Conservation (phyloP, 345 rosid species). For the Citrus hindsii region DNA sequence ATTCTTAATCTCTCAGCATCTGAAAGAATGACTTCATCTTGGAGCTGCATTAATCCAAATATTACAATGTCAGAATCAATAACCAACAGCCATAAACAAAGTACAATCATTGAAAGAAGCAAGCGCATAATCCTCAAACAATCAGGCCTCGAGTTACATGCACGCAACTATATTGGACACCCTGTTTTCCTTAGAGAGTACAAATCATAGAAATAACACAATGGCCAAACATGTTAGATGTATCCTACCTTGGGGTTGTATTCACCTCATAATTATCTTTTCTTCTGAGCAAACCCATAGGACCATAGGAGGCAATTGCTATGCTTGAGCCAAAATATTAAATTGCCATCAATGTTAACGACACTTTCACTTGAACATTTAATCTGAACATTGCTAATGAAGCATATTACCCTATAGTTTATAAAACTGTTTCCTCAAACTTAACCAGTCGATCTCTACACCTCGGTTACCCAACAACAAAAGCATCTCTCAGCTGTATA, state of each 20-base stretch:
- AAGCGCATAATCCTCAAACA: background rate
- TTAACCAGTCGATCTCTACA: background rate
- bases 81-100: background rate
- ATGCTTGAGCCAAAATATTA: background rate
- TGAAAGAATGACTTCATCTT: constrained; percentile 70
- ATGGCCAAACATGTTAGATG: background rate
- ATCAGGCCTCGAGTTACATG: background rate
- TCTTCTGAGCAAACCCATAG: background rate
- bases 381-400: background rate
- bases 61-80: constrained; percentile 10
- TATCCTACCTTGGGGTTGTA: background rate
- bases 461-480: background rate
- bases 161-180: background rate
- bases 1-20: constrained; percentile 88
- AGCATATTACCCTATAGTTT: background rate
- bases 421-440: background rate
- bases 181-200: background rate
- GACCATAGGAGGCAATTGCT: no score
- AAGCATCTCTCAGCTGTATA: background rate
- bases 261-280: background rate
- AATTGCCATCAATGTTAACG: background rate
- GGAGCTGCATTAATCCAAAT: constrained; percentile 46
- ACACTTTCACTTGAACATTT: background rate
- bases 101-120: background rate
- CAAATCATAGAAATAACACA: background rate